phyloP scores from a whole-genome alignment of 495 filamentous ascomycete genomes.

The Talaromyces liani region DNA sequence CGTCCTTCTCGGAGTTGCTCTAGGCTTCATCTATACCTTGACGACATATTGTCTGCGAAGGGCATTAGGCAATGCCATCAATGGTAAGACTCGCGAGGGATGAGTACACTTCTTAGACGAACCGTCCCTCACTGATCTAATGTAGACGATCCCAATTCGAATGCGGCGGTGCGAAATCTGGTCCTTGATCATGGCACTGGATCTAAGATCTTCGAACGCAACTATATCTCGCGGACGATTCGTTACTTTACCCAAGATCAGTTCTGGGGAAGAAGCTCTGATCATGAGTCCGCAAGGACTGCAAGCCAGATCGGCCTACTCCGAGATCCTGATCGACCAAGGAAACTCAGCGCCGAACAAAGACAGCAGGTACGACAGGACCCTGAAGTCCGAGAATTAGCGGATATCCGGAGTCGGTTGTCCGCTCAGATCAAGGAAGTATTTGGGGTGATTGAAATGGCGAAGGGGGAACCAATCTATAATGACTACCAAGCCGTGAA shows the following conservation, averaged over 20 bases:
- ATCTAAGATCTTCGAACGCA: slow-evolving; percentile 12
- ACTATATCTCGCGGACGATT: slow-evolving; percentile 15
- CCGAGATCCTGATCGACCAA: slow-evolving; percentile 5
- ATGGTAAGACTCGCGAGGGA: slow-evolving; percentile 6
- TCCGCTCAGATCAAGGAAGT: too few relatives aligned
- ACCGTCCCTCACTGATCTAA: neutral
- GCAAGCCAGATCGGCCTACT: slow-evolving; percentile 9
- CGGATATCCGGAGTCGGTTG: too few relatives aligned
- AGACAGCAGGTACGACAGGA: neutral
- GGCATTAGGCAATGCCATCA: slow-evolving; percentile 12
- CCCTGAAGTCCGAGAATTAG: slow-evolving; percentile 7
- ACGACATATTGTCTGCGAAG: slow-evolving; percentile 13
- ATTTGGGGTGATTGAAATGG: too few relatives aligned
- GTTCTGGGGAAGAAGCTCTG: slow-evolving; percentile 9
- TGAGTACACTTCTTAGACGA: neutral
- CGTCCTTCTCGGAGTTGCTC: neutral
- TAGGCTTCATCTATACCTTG: slow-evolving; percentile 11
- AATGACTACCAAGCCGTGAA: too few relatives aligned
- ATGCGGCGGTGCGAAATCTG: slow-evolving; percentile 10
- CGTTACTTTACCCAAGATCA: slow-evolving; percentile 13
- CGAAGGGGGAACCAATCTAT: too few relatives aligned
- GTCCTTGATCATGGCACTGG: slow-evolving; percentile 10
- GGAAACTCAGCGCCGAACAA: slow-evolving; percentile 6
- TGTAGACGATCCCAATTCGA: slow-evolving; percentile 14
- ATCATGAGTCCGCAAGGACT: slow-evolving; percentile 8